These are phyloP conservation scores for Fusarium odoratissimum DNA, from an alignment of 2,329 filamentous ascomycete genomes.

Conservation along the genomic window DNA sequence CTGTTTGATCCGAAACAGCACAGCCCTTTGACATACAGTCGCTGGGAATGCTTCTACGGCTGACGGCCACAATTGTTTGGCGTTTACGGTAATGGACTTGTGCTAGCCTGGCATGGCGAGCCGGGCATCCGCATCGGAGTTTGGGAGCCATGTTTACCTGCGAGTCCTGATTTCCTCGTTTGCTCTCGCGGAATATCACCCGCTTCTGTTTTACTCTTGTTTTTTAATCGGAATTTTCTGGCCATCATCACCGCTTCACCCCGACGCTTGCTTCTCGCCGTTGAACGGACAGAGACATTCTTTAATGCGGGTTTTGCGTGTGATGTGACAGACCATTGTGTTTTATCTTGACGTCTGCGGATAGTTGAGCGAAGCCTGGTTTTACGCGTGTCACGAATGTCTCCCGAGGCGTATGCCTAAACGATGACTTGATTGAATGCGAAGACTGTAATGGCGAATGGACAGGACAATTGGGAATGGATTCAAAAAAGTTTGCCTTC, in stretches of 20 bases:
- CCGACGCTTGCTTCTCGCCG: slow-evolving; percentile 34
- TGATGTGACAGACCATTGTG: slow-evolving; percentile 17
- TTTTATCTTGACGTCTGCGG: slow-evolving; percentile 2
- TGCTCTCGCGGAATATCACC: slow-evolving; percentile 14
- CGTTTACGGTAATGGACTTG: slow-evolving; percentile 41
- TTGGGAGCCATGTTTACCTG: slow-evolving; percentile 34
- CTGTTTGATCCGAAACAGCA: slow-evolving; percentile 40
- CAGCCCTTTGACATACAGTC: slow-evolving; percentile 14
- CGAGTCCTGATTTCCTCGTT: slow-evolving; percentile 11
- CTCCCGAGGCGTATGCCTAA: slow-evolving; percentile 23
- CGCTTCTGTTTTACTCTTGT: slow-evolving; percentile 26
- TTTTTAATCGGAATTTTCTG: slow-evolving; percentile 34
- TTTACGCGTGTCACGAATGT: slow-evolving; percentile 38
- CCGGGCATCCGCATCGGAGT: slow-evolving; percentile 42
- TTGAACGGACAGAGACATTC: slow-evolving; percentile 42
- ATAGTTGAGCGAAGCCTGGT: slow-evolving; percentile 28
- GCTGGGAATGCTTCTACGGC: slow-evolving; percentile 32
- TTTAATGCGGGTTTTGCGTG: slow-evolving; percentile 30
- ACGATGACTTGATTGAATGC: slow-evolving; percentile 37
- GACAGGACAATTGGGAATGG: slow-evolving; percentile 9
- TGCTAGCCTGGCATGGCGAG: slow-evolving; percentile 38
- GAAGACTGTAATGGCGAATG: slow-evolving; percentile 38
- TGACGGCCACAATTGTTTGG: slow-evolving; percentile 38
- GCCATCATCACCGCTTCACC: slow-evolving; percentile 24
- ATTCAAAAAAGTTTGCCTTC: slow-evolving; percentile 38